These are phyloP conservation scores for Globisporangium radiosum DNA, from an alignment of 352 stramenopile species.

Conservation along the genomic window DNA sequence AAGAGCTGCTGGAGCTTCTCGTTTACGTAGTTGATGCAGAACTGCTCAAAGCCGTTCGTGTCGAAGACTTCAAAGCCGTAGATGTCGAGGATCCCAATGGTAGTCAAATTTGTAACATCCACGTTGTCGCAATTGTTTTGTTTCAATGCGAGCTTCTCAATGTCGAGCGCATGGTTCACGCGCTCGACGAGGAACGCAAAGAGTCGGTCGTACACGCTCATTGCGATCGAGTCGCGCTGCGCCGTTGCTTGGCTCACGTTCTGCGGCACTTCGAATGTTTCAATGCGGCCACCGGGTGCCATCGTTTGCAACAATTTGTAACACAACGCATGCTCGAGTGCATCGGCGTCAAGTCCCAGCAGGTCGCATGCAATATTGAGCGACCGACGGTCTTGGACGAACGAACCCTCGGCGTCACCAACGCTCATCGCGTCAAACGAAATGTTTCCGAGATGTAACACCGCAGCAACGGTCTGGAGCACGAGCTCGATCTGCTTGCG, in stretches of 20 bases:
- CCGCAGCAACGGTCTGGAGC: constrained; percentile 70
- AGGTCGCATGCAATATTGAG: constrained; percentile 63
- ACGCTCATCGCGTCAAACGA: constrained; percentile 56
- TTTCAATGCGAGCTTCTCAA: constrained; percentile 80
- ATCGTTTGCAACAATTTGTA: constrained; percentile 86
- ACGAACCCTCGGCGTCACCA: constrained; percentile 68
- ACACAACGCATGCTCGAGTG: constrained; percentile 67
- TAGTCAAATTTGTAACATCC: constrained; percentile 48
- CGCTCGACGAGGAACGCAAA: constrained; percentile 96
- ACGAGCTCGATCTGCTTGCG: constrained; percentile 87
- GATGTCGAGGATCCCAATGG: constrained; percentile 93
- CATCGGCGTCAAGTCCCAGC: constrained; percentile 53
- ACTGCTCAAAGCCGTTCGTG: constrained; percentile 91
- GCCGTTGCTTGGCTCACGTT: constrained; percentile 84
- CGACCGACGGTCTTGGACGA: constrained; percentile 33
- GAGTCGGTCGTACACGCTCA: constrained; percentile 93
- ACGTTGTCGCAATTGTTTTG: constrained; percentile 70
- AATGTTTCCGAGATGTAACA: constrained; percentile 79
- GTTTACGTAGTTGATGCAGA: constrained; percentile 92
- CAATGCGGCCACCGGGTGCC: constrained; percentile 73
- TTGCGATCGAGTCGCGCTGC: constrained; percentile 94
- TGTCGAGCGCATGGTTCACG: constrained; percentile 81
- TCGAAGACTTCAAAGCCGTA: constrained; percentile 97
- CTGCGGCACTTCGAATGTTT: constrained; percentile 84
- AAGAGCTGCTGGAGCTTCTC: constrained; percentile 89